phyloP scores from a whole-genome alignment of 2,329 filamentous ascomycete species.

The Aschersonia sp. region DNA sequence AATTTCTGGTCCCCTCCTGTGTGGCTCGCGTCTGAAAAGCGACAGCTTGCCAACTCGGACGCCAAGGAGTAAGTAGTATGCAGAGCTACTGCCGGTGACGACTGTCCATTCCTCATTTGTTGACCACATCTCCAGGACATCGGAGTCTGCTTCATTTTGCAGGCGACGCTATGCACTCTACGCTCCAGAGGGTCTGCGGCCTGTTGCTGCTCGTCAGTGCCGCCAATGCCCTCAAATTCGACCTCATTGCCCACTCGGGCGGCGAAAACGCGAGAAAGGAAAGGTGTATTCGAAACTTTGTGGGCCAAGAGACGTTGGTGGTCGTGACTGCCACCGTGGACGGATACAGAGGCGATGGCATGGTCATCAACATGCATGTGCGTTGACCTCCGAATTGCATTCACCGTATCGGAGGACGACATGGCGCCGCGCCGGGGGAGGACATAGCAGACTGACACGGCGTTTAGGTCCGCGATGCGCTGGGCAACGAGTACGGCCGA shows the following conservation, averaged over 20 bases:
- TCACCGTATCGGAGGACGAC: not conserved
- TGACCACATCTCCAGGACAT: too few species aligned
- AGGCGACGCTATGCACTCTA: too few species aligned
- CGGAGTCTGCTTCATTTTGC: too few species aligned
- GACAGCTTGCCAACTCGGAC: too few species aligned
- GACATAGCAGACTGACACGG: not conserved
- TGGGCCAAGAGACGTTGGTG: constrained; percentile 79
- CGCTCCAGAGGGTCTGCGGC: constrained; percentile 42
- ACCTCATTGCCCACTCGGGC: constrained; percentile 55
- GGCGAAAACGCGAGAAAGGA: constrained; percentile 46
- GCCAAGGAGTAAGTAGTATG: too few species aligned
- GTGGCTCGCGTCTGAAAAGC: too few species aligned
- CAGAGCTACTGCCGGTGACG: too few species aligned
- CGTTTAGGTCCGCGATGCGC: constrained; percentile 74
- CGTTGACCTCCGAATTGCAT: constrained; percentile 13
- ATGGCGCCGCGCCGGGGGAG: too few species aligned
- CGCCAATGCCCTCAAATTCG: constrained; percentile 75
- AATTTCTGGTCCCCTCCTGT: too few species aligned
- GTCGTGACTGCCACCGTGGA: constrained; percentile 84
- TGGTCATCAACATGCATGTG: constrained; percentile 88
- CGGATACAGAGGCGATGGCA: constrained; percentile 81
- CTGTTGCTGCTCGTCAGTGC: constrained; percentile 39
- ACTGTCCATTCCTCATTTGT: too few species aligned
- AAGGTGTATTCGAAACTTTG: constrained; percentile 94
- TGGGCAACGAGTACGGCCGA: constrained; percentile 90